Percentiles rank a stretch among this genome's conserved stretches.
These are phyloP conservation scores for Penicillium arizonense DNA, from an alignment of 495 filamentous ascomycete genomes.

Conservation along the genomic window DNA sequence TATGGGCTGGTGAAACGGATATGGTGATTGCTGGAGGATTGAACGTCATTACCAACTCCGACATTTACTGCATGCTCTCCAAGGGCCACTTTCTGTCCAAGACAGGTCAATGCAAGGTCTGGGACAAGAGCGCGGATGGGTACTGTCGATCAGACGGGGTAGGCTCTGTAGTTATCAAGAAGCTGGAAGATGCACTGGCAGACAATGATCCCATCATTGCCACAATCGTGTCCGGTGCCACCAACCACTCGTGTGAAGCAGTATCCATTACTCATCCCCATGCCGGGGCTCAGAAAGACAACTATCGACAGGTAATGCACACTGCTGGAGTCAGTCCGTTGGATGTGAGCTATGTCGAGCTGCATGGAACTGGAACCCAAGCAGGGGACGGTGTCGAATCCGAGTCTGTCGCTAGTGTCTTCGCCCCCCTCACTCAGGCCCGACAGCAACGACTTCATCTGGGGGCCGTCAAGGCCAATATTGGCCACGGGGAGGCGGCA, in stretches of 20 bases:
- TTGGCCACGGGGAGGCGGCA: not conserved
- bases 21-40: slow-evolving; percentile 71
- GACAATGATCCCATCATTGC: slow-evolving; percentile 49
- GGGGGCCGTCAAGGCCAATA: not conserved
- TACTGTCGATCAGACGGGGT: slow-evolving; percentile 61
- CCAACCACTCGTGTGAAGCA: slow-evolving; percentile 48
- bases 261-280: slow-evolving; percentile 47
- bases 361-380: slow-evolving; percentile 47
- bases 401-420: no score
- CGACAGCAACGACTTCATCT: not conserved
- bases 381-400: slow-evolving; percentile 42
- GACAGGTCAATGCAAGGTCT: slow-evolving; percentile 63
- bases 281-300: slow-evolving; percentile 39
- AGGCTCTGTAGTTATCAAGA: slow-evolving; percentile 43
- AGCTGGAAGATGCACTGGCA: slow-evolving; percentile 42
- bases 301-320: slow-evolving; percentile 39
- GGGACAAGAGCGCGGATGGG: slow-evolving; percentile 66
- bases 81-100: slow-evolving; percentile 70
- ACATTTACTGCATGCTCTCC: slow-evolving; percentile 67
- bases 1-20: slow-evolving; percentile 67
- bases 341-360: slow-evolving; percentile 51
- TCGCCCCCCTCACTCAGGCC: no score
- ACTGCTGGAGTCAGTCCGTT: slow-evolving; percentile 44
- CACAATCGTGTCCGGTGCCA: slow-evolving; percentile 29
- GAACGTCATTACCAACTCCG: slow-evolving; percentile 64